These are phyloP conservation scores for Alectoria sarmentosa DNA, from an alignment of 495 filamentous ascomycete genomes.

Conservation along the genomic window DNA sequence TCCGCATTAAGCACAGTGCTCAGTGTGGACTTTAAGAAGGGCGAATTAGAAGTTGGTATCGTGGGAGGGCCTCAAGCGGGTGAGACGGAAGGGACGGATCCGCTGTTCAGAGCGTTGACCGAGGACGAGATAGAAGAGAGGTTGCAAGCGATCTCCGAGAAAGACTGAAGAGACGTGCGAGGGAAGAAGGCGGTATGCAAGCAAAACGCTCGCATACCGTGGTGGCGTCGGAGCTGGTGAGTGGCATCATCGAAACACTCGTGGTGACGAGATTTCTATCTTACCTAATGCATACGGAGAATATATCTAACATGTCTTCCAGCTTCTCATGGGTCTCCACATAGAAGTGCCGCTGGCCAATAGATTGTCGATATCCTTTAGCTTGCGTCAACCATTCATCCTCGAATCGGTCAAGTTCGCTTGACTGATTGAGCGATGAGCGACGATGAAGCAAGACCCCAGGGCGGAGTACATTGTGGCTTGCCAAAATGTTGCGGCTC, in stretches of 20 bases:
- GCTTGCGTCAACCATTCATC: slow-evolving; percentile 1
- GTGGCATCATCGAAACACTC: slow-evolving; percentile 2
- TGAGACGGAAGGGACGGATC: slow-evolving; percentile 70
- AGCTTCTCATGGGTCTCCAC: slow-evolving; percentile 10
- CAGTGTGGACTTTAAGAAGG: slow-evolving; percentile 99
- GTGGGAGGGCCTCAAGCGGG: slow-evolving; percentile 76
- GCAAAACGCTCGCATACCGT: neutral
- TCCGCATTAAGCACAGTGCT: slow-evolving; percentile 89
- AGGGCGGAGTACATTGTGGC: slow-evolving; percentile 12
- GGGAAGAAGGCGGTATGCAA: neutral
- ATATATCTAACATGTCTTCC: slow-evolving; percentile 4
- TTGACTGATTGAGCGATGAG: neutral
- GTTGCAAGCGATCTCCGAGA: slow-evolving; percentile 94
- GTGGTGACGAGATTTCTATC: neutral
- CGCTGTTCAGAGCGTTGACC: slow-evolving; percentile 78
- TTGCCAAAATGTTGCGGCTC: slow-evolving; percentile 21
- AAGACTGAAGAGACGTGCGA: slow-evolving; percentile 60
- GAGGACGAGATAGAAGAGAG: slow-evolving; percentile 98
- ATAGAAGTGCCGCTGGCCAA: slow-evolving; percentile 9
- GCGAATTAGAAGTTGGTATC: slow-evolving; percentile 94
- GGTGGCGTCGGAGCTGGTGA: slow-evolving; percentile 13
- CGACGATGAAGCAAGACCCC: neutral
- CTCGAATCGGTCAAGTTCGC: neutral
- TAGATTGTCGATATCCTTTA: slow-evolving; percentile 5
- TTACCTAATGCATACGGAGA: slow-evolving; percentile 2